A percentile compares a stretch with the other conserved stretches of the same genome.
phyloP scores from a whole-genome alignment of 2,329 filamentous ascomycete genomes.

The Phaeoacremonium minimum region DNA sequence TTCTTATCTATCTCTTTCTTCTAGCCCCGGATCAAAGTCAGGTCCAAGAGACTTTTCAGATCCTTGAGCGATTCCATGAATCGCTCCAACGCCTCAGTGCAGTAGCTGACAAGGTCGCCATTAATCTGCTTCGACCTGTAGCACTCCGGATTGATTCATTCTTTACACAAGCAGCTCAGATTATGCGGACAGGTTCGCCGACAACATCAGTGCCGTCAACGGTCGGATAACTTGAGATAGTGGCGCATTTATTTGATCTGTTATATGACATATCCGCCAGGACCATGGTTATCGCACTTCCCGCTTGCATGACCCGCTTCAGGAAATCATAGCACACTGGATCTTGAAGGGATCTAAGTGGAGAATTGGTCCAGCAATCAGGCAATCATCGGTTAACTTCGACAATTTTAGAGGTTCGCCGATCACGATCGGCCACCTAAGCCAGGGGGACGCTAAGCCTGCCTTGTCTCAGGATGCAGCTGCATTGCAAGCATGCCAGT shows the following conservation, averaged over 20 bases:
- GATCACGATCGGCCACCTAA: too few species aligned
- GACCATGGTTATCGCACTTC: not conserved
- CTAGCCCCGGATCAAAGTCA: slow-evolving; percentile 29
- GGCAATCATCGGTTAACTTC: too few species aligned
- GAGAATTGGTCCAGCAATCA: too few species aligned
- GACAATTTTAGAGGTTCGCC: not conserved
- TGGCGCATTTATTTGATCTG: not conserved
- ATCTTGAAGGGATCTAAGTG: too few species aligned
- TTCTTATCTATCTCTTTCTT: slow-evolving; percentile 42
- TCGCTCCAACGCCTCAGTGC: slow-evolving; percentile 26
- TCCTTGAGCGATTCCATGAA: slow-evolving; percentile 30
- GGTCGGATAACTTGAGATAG: slow-evolving; percentile 1
- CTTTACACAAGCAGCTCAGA: slow-evolving; percentile 27
- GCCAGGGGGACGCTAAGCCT: too few species aligned
- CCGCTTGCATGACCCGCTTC: not conserved
- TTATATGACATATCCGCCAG: too few species aligned
- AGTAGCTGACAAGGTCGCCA: slow-evolving; percentile 23
- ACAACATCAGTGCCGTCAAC: not conserved
- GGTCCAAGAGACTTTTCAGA: slow-evolving; percentile 26
- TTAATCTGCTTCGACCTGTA: slow-evolving; percentile 27
- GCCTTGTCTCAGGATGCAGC: too few species aligned
- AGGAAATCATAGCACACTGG: too few species aligned
- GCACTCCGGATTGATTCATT: slow-evolving; percentile 33
- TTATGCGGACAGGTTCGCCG: slow-evolving; percentile 5
- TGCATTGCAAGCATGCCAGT: too few species aligned